These are phyloP conservation scores for Hawksworthiomyces lignivorus DNA, from an alignment of 2,329 filamentous ascomycete genomes.

Conservation along the genomic window DNA sequence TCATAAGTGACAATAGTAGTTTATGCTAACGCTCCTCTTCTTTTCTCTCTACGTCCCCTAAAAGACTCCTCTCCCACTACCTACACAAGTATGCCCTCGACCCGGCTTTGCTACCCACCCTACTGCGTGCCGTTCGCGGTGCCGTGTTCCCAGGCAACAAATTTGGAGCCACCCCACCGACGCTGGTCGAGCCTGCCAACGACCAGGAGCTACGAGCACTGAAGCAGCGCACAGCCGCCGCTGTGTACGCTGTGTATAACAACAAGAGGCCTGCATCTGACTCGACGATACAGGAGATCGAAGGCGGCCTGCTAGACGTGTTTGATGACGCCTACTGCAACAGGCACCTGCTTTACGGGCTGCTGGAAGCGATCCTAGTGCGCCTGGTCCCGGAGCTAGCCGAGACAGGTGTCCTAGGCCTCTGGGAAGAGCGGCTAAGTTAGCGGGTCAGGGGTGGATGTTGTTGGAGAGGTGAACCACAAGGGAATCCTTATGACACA, in stretches of 20 bases:
- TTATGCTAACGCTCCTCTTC: no score
- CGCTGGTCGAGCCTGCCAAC: conserved; percentile 51
- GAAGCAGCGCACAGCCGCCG: conserved; percentile 28
- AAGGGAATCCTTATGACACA: no score
- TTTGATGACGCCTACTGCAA: conserved; percentile 84
- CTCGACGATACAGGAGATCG: conserved; percentile 47
- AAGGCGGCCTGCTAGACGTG: conserved; percentile 59
- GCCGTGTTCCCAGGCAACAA: conserved; percentile 82
- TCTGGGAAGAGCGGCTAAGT: conserved; percentile 64
- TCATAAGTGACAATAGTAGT: no score
- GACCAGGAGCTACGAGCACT: conserved; percentile 54
- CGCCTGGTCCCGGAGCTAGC: conserved; percentile 77
- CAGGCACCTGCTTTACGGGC: conserved; percentile 77
- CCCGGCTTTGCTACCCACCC: conserved; percentile 54
- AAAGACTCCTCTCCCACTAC: conserved; percentile 53
- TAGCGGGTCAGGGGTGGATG: no score
- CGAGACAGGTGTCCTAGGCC: conserved; percentile 60
- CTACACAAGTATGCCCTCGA: conserved; percentile 52
- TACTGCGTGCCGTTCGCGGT: conserved; percentile 64
- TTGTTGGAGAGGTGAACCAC: no score
- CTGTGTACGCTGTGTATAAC: conserved; percentile 8
- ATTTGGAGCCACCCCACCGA: conserved; percentile 49
- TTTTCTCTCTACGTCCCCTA: conserved; percentile 9
- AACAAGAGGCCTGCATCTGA: conserved; percentile 4
- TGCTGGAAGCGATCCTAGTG: conserved; percentile 75